Evolutionary conservation across 495 filamentous ascomycete species (phyloP), one percentile per base, ranked within the genome.

Genomic region (Penicillium bialowiezense): DNA sequence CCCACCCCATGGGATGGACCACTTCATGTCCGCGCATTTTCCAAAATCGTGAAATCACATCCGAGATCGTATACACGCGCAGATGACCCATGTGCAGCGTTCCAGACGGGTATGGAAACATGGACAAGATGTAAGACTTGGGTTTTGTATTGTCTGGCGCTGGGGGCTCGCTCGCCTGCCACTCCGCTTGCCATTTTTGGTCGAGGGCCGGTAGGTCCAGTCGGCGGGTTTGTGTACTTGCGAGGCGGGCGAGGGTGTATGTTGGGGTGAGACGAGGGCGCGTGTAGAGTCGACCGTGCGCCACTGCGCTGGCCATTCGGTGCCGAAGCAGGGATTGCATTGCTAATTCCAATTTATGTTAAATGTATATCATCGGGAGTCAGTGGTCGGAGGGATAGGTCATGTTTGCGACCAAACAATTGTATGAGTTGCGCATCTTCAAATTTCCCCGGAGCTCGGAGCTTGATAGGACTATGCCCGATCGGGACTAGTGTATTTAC

Each of bases 51-150:
- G 89, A 82, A 24, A 96, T 67, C 3, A 90, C 86, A 69, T 96
- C 90, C 31, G 90, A 88, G 50, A 96, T 91, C 14, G 90, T 91
- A 72, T 95, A 96, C 38, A 93, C 88, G 2, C 90, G 81, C 12
- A 95, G 74, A 64, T 96, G 90, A 13, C 90, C 90, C 59, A 96
- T 83, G 64, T 96, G 90, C n/a, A 96, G 78, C 21, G 84, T 83
- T 7, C 90, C 90, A 0, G 90, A 95, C 2, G 90, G 90, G 64
- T 96, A 96, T 2, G 90, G 90, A 59, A 95, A 95, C 90, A 96
- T 96, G 46, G 90, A 86, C 17, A 93, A 72, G 55, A 95, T 80
- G 61, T 92, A 96, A 56, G 80, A 85, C 55, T 81, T 84, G 13
- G 74, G 69, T 23, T 71, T 74, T 51, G 19, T 13, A 56, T 55